Base-by-base conservation (phyloP, 2,329 filamentous ascomycete species). In the Fusarium multiceps region DNA sequence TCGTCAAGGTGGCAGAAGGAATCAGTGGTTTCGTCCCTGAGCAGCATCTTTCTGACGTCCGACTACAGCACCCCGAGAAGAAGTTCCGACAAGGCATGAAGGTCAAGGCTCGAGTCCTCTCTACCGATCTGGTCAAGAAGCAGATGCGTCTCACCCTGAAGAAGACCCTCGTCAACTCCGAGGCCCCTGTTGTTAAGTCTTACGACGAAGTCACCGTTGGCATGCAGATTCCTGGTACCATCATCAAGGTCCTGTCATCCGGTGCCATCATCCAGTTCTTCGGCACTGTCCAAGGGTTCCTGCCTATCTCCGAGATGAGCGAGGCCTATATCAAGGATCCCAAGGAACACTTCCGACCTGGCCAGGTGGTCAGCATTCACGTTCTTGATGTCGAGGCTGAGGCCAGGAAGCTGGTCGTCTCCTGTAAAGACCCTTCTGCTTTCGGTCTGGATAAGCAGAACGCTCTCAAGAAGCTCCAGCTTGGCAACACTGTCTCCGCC, bases 281-380 rank as follows among this genome's bases (percentile, higher is more conserved):
- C 75, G 93, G 93, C 20, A 82, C 85, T 11, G 85, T 99, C 21
- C 89, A 89, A 70, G 97, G 92, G 11, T 99, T 97, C 82, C 85
- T 99, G 57, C 96, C 96, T 4, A 90, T 97, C 1, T 93, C 93
- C 2, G 95, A 99, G 80, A 99, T 99, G 96, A 98, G 96, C 78
- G 96, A 99, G 78, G 94, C 94, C 13, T 98, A 92, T 77, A 98
- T 99, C 75, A 88, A 92, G 72, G 92, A 98, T 75, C 94, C 96
- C 7, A 89, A 88, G 47, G 90, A 97, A 75, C 94, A 98, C 80
- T 99, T 99, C 83, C 90, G 91, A 37, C 82, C 90, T 45, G 97
- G 96, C 1, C 96, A 99, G 78, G 95, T 97, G 3, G 91, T 99
- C 71, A 97, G 89, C 75, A 92, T 98, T 21, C 93, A 95, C 75